Evolutionary conservation across 148 eudicot genomes (phyloP), one percentile per base, ranked within the genome.

Genomic region (Cornus controversa): DNA sequence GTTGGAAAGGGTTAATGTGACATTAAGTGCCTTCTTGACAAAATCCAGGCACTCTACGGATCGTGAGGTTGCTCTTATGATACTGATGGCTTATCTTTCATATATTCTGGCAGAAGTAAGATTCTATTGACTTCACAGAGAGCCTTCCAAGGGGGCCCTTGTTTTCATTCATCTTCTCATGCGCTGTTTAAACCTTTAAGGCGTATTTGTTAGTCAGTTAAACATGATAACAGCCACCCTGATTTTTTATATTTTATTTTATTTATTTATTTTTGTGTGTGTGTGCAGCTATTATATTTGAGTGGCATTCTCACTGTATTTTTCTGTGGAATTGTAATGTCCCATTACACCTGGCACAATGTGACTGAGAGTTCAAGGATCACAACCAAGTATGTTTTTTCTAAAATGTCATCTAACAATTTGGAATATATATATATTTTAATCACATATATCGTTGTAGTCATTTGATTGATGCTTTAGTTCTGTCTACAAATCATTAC

Each of bases 241-340:
- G 45, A 6, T 40, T 40, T n/a, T n/a, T n/a, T n/a, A n/a, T n/a
- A n/a, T n/a, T n/a, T 40, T 40, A 6, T 40, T 40, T 40, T 3
- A 0, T 40, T 40, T 3, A 4, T 40, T 40, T 40, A 8, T 40
- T 4, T 40, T 4, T 6, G 0, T 40, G 45, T 6, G 6, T 40
- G 7, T 40, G 45, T 86, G 81, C 92, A 94, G 98, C 80, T 94
- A 58, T 87, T 88, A 82, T 86, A 90, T 76, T 65, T 91, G 75
- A 94, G 98, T 60, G 94, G 94, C 42, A 94, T 94, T 74, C 93
- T 94, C n/a, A 92, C 96, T 10, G 96, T 91, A 14, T 94, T 94
- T 81, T 94, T 94, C 86, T 94, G 98, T 64, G 98, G 98, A 50
- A 91, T 94, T 67, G 96, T 94, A 18, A 94, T 94, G 98, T 92